Percentiles rank a stretch among this genome's conserved stretches.
Conservation (phyloP, 2,329 filamentous ascomycete genomes). For the Fusarium avenaceum region DNA sequence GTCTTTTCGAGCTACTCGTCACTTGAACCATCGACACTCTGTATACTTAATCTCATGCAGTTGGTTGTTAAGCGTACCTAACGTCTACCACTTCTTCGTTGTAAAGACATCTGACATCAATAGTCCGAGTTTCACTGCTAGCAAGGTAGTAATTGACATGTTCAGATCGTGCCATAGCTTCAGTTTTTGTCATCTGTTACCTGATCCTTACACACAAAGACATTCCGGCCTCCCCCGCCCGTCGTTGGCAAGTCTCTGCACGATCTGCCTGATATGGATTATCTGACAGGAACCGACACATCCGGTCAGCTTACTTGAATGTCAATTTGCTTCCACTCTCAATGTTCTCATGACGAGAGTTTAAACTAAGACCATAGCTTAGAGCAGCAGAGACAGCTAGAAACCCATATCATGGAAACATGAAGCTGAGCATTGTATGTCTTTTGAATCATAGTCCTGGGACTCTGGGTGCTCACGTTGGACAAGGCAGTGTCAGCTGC, state of each 20-base stretch:
- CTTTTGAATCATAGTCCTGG: no score
- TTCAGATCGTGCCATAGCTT: not conserved
- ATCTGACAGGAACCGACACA: not conserved
- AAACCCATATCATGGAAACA: not conserved
- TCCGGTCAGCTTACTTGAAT: not conserved
- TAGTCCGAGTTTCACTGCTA: not conserved
- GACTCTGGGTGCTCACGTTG: not conserved
- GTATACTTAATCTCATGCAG: not conserved
- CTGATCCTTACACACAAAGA: not conserved
- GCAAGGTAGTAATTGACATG: not conserved
- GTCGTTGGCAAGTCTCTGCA: not conserved
- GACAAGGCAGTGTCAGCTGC: not conserved
- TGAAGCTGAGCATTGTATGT: not conserved
- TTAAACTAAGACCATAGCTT: not conserved
- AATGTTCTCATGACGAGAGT: not conserved
- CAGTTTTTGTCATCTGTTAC: not conserved
- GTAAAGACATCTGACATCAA: not conserved
- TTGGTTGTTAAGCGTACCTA: not conserved
- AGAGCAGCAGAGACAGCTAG: not conserved
- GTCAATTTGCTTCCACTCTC: not conserved
- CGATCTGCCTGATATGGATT: not conserved
- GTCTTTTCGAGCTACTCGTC: not conserved
- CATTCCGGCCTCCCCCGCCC: not conserved
- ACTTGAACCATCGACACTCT: not conserved
- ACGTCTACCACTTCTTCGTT: not conserved